Evolutionary conservation across 306 rosid species (phyloP).

Genomic region (Rosa rugosa): DNA sequence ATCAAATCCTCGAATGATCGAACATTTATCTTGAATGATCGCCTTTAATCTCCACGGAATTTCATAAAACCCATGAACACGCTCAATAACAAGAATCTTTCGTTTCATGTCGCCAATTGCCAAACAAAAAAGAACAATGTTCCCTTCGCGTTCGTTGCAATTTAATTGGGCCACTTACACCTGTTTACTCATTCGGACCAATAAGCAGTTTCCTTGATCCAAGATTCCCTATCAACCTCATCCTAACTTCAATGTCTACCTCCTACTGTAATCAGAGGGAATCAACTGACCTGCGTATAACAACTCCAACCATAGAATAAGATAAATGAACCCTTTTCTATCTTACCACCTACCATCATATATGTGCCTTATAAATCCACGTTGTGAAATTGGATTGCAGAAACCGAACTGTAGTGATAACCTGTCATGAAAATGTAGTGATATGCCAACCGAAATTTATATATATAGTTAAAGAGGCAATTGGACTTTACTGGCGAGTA

Average conservation of each 20-base stretch:
- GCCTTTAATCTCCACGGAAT: too few relatives aligned
- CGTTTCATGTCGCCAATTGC: too few relatives aligned
- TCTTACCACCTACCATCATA: not conserved
- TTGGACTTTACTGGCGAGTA: slow-evolving; percentile 11
- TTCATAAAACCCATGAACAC: too few relatives aligned
- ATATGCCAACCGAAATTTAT: not conserved
- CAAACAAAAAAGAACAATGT: too few relatives aligned
- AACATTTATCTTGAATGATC: too few relatives aligned
- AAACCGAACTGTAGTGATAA: not conserved
- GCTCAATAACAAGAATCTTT: too few relatives aligned
- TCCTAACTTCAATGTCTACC: not conserved
- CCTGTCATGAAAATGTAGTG: not conserved
- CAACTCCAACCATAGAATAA: not conserved
- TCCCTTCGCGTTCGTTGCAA: too few relatives aligned
- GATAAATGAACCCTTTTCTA: not conserved
- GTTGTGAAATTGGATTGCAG: not conserved
- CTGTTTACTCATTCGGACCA: too few relatives aligned
- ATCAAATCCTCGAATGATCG: too few relatives aligned
- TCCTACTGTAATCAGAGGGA: not conserved
- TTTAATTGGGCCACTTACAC: too few relatives aligned
- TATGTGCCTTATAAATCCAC: not conserved
- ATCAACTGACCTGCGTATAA: too few relatives aligned
- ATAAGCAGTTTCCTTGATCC: slow-evolving; percentile 11
- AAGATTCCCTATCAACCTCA: not conserved
- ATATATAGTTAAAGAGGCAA: not conserved